These are phyloP conservation scores for Gaeumannomyces sp. DNA, from an alignment of 2,329 filamentous ascomycete species.

Conservation along the genomic window DNA sequence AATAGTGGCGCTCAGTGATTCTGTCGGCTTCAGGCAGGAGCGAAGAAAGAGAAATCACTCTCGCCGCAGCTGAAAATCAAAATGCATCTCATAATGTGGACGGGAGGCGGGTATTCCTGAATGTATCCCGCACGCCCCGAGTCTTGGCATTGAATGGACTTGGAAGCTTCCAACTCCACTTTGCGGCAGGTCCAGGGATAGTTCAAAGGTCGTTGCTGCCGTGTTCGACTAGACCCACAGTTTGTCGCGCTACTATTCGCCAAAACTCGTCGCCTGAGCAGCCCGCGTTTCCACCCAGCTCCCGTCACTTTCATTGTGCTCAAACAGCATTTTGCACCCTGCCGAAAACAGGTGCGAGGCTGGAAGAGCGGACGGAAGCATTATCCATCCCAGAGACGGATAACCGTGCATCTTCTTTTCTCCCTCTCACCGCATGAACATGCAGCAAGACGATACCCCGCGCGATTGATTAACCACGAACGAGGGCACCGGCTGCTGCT, in stretches of 20 bases:
- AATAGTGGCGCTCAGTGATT: no score
- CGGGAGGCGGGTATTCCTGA: background rate
- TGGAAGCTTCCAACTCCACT: background rate
- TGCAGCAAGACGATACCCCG: background rate
- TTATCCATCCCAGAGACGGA: background rate
- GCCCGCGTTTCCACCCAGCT: background rate
- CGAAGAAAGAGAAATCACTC: no score
- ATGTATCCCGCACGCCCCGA: background rate
- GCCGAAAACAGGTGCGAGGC: background rate
- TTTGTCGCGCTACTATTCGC: background rate
- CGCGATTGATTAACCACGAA: background rate
- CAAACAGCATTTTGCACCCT: background rate
- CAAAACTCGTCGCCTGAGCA: background rate
- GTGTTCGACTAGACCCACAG: background rate
- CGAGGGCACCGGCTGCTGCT: background rate
- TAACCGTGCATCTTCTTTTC: background rate
- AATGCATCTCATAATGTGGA: no score
- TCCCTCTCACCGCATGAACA: background rate
- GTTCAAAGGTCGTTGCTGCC: background rate
- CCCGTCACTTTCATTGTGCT: background rate
- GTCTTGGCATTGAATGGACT: background rate
- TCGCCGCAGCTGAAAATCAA: no score
- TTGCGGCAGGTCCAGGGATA: background rate
- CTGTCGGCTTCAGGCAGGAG: no score
- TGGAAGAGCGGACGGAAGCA: background rate